A percentile compares a stretch with the other conserved stretches of the same genome.
phyloP scores from a whole-genome alignment of 768 basidiomycete genomes.

The Boletellus ananas region DNA sequence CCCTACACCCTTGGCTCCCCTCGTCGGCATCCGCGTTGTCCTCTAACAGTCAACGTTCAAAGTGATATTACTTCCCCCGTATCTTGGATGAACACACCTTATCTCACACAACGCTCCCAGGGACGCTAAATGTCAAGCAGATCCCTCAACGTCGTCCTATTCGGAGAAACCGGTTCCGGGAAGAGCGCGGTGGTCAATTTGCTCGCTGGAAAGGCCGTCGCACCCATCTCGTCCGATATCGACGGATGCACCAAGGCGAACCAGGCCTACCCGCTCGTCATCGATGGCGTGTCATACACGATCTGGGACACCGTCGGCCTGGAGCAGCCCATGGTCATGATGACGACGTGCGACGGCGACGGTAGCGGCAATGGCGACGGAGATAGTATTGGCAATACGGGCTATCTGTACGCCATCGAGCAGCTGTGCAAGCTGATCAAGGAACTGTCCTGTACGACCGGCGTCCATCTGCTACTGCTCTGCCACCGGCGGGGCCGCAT shows the following conservation, averaged over 20 bases:
- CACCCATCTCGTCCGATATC: not conserved
- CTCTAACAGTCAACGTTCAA: not conserved
- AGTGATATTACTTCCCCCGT: not conserved
- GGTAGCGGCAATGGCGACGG: too few relatives aligned
- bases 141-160: not conserved
- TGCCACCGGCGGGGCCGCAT: conserved; percentile 1
- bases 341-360: too few relatives aligned
- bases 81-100: not conserved
- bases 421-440: not conserved
- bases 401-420: not conserved
- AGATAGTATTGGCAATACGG: not conserved
- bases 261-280: not conserved
- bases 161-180: conserved; percentile 1
- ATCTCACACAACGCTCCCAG: not conserved
- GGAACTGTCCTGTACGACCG: not conserved
- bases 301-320: conserved; percentile 1
- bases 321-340: not conserved
- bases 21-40: not conserved
- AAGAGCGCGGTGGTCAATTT: conserved; percentile 1
- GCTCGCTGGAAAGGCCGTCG: not conserved
- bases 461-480: not conserved
- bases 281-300: not conserved
- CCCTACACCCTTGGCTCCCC: not conserved
- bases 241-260: not conserved
- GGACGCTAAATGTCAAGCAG: not conserved